These are phyloP conservation scores for Globisporangium echinulatum DNA, from an alignment of 352 stramenopile species.

Conservation along the genomic window DNA sequence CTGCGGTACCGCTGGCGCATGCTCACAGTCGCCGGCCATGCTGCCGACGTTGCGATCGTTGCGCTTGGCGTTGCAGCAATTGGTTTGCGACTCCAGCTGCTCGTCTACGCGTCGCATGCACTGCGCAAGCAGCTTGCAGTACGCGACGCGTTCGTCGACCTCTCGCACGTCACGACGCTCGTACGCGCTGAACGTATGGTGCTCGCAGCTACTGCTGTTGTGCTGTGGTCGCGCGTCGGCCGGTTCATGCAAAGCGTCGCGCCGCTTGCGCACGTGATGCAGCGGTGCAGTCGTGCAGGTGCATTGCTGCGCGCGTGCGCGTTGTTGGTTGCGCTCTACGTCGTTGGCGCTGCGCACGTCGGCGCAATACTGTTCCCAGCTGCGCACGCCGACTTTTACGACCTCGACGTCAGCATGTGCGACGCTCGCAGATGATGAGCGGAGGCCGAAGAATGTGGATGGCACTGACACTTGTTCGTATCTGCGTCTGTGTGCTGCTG, in stretches of 20 bases:
- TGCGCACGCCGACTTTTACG: slow-evolving; percentile 25
- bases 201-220: slow-evolving; percentile 27
- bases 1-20: slow-evolving; percentile 55
- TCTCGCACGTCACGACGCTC: slow-evolving; percentile 22
- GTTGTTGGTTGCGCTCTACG: slow-evolving; percentile 33
- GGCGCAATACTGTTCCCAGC: slow-evolving; percentile 37
- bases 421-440: slow-evolving; percentile 2
- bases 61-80: slow-evolving; percentile 33
- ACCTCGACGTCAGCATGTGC: slow-evolving; percentile 42
- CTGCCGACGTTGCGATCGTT: slow-evolving; percentile 47
- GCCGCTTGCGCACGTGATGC: slow-evolving; percentile 31
- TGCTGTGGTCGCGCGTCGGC: slow-evolving; percentile 62
- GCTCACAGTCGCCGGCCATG: slow-evolving; percentile 44
- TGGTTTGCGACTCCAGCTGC: slow-evolving; percentile 22
- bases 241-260: slow-evolving; percentile 39
- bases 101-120: slow-evolving; percentile 26
- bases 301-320: slow-evolving; percentile 32
- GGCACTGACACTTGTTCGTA: no score
- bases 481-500: no score
- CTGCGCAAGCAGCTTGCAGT: slow-evolving; percentile 30
- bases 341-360: slow-evolving; percentile 38
- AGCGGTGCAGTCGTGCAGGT: slow-evolving; percentile 37
- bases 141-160: slow-evolving; percentile 27
- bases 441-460: no score
- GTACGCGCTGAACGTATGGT: slow-evolving; percentile 27